These are phyloP conservation scores for Henckelia pumila DNA, from an alignment of 257 asterid genomes.

Conservation along the genomic window DNA sequence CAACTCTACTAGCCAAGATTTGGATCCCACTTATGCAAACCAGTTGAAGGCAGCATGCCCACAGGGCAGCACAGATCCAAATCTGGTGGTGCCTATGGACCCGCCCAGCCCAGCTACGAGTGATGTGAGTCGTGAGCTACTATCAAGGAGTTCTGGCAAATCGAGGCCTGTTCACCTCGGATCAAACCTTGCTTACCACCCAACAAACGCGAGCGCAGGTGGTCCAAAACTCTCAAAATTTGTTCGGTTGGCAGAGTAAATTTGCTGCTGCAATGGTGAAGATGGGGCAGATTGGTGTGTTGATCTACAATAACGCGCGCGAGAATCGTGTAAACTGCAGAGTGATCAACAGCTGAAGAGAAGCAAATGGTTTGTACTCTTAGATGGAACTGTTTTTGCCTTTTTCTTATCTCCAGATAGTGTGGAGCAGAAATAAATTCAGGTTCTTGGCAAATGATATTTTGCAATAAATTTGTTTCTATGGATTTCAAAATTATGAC, in stretches of 20 bases:
- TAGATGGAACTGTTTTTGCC: background rate
- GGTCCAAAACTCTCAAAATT: slow-evolving; percentile 35
- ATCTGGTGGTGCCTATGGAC: slow-evolving; percentile 56
- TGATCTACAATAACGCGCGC: slow-evolving; percentile 49
- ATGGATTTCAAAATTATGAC: too few species aligned
- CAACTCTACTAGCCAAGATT: slow-evolving; percentile 47
- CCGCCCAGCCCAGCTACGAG: slow-evolving; percentile 31
- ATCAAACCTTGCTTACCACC: slow-evolving; percentile 37
- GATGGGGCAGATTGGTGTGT: slow-evolving; percentile 51
- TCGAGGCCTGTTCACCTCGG: slow-evolving; percentile 46
- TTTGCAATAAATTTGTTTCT: background rate
- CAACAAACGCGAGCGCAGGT: slow-evolving; percentile 33
- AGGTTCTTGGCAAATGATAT: background rate
- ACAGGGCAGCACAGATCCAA: slow-evolving; percentile 27
- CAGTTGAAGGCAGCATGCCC: slow-evolving; percentile 55
- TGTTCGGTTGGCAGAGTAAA: slow-evolving; percentile 31
- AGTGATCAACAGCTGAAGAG: slow-evolving; percentile 35
- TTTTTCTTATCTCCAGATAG: background rate
- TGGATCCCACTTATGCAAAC: slow-evolving; percentile 49
- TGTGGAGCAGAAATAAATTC: background rate
- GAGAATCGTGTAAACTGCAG: slow-evolving; percentile 63
- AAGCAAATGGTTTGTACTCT: background rate
- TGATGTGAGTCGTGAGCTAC: slow-evolving; percentile 42
- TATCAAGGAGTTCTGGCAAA: slow-evolving; percentile 32
- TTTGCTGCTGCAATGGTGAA: slow-evolving; percentile 53